Evolutionary conservation across 176 grass and related monocot genomes (phyloP), one percentile per base, ranked within the genome.

Genomic region (Carex pumila): DNA sequence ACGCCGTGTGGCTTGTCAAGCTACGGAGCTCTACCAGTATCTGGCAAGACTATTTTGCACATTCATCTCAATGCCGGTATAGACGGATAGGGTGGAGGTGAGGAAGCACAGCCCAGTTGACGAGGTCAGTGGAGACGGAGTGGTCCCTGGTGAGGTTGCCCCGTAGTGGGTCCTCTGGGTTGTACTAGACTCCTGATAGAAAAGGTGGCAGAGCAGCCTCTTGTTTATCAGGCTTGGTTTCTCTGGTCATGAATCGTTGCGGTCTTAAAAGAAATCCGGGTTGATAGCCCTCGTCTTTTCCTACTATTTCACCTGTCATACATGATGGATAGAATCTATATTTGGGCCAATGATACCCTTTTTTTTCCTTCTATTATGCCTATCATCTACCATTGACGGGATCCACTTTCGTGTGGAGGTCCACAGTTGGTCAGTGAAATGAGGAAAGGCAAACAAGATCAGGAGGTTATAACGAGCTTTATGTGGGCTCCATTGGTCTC

Each of bases 51-150:
- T 86, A 89, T 67, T 91, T 63, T 90, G 91, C 5, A 91, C 87
- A 32, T 93, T 85, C 52, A 56, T 10, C 6, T 90, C 66, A 21
- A 82, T 65, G 2, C 89, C 88, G 0, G 89, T 90, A 84, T 97
- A 93, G 53, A 12, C n/a, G n/a, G n/a, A n/a, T n/a, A 89, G 91
- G 18, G 66, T 31, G 1, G 93, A 95, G 0, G 90, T 90, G 11
- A 90, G 91, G 79, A 71, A 87, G 73, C 88, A 91, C 9, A 87
- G 61, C 84, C 94, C 94, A 93, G 85, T 90, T 91, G 1, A 97
- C 12, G 34, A 91, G 89, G 65, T 93, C 91, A 19, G 22, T 82
- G 49, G 91, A 93, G 86, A 97, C 71, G 11, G 89, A 97, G 81
- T 97, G 91, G 2, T 74, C 94, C 94, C 91, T 88, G 18, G 87